Percentiles rank a stretch among this genome's conserved stretches.
These are phyloP conservation scores for Sugiyamaella mastotermitis DNA, from an alignment of 805 yeast species.

Conservation along the genomic window DNA sequence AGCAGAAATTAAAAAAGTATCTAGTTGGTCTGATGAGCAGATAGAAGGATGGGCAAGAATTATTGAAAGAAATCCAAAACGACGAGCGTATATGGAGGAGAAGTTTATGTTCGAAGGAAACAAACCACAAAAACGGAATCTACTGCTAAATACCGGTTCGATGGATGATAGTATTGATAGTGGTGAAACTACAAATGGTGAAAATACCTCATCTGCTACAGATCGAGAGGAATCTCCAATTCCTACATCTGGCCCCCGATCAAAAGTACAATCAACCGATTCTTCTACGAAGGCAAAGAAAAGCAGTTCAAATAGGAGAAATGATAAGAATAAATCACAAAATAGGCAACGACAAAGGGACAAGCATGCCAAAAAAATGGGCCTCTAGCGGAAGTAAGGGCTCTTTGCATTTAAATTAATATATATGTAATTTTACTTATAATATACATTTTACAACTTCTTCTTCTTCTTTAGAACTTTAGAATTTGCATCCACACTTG, in stretches of 20 bases:
- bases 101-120: slow-evolving; percentile 47
- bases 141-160: slow-evolving; percentile 11
- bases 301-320: too few relatives aligned
- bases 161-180: slow-evolving; percentile 2
- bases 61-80: slow-evolving; percentile 58
- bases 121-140: slow-evolving; percentile 15
- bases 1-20: slow-evolving; percentile 42
- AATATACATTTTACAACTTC: slow-evolving; percentile 5
- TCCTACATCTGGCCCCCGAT: slow-evolving; percentile 3
- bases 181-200: slow-evolving; percentile 1
- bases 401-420: slow-evolving; percentile 2
- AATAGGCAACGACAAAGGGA: slow-evolving; percentile 11
- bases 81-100: slow-evolving; percentile 58
- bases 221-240: slow-evolving; percentile 1
- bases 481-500: too few relatives aligned
- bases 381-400: neutral
- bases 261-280: too few relatives aligned
- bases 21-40: slow-evolving; percentile 82
- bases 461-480: slow-evolving; percentile 13
- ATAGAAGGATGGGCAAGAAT: slow-evolving; percentile 90
- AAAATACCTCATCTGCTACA: neutral
- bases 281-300: slow-evolving; percentile 1
- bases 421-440: neutral
- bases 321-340: slow-evolving; percentile 1
- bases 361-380: slow-evolving; percentile 18